Percentiles rank a stretch among this genome's conserved stretches.
phyloP scores from a whole-genome alignment of 192 early-diverging fungal species.

The Haplosporangium gracile region DNA sequence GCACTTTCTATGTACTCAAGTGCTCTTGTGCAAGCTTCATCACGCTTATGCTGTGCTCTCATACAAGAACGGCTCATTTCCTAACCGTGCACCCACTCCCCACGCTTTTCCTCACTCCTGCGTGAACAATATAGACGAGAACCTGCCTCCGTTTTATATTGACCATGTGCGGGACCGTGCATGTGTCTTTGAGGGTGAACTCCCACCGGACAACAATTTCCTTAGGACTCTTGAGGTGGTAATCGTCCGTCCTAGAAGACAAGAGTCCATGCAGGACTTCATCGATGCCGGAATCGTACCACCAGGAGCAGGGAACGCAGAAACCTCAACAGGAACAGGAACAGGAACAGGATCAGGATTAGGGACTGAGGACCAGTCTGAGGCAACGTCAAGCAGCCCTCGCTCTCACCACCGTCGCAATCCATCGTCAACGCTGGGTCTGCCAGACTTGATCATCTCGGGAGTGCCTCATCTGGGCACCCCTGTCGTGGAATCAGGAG shows the following conservation, averaged over 20 bases:
- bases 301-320: background rate
- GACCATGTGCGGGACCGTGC: constrained; percentile 32
- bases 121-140: constrained; percentile 8
- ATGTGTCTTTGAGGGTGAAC: constrained; percentile 16
- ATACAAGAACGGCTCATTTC: background rate
- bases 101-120: background rate
- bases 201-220: constrained; percentile 5
- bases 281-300: background rate
- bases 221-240: background rate
- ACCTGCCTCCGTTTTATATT: constrained; percentile 35
- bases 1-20: too few species aligned
- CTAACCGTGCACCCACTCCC: background rate
- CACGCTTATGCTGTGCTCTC: background rate
- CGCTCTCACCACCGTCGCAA: background rate
- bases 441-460: background rate
- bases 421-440: background rate
- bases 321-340: background rate
- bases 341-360: background rate
- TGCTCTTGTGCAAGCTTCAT: background rate
- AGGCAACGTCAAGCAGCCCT: background rate
- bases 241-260: background rate
- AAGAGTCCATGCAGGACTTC: background rate
- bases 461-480: background rate
- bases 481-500: background rate
- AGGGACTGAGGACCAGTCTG: background rate